Conservation (phyloP, 495 filamentous ascomycete genomes). For the Aspergillus leporis region DNA sequence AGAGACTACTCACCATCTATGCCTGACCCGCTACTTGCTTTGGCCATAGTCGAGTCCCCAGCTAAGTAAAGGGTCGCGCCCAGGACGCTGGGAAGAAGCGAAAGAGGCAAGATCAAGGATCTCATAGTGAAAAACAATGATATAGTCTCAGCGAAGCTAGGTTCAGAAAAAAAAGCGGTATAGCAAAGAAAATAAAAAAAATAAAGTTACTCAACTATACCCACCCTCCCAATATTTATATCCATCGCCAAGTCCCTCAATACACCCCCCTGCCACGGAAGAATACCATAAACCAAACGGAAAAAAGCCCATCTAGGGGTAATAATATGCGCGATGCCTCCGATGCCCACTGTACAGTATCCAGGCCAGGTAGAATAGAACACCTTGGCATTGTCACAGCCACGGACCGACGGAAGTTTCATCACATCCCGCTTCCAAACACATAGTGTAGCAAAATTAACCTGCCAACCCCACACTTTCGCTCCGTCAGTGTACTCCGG, state of each 20-base stretch:
- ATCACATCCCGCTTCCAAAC: background rate
- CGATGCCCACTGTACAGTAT: no score
- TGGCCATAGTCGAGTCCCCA: constrained; percentile 60
- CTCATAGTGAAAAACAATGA: no score
- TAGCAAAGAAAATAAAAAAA: background rate
- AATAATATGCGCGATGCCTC: background rate
- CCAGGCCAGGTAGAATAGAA: no score
- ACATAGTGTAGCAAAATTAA: background rate
- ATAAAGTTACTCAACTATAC: background rate
- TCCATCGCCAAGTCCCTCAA: background rate
- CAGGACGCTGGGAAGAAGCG: constrained; percentile 27
- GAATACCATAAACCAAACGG: background rate
- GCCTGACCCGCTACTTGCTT: constrained; percentile 36
- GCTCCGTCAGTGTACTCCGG: background rate
- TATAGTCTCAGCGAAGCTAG: no score
- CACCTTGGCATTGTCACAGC: background rate
- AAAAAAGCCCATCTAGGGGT: background rate
- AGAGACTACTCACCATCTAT: constrained; percentile 24
- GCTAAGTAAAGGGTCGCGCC: constrained; percentile 51
- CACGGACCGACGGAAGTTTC: background rate
- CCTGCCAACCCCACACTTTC: background rate
- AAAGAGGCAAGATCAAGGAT: constrained; percentile 21
- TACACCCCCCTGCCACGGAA: background rate
- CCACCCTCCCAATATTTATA: background rate
- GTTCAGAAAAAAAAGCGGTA: no score